Base-by-base conservation (phyloP, 202 grass and related monocot species). In the Panicum hallii region DNA sequence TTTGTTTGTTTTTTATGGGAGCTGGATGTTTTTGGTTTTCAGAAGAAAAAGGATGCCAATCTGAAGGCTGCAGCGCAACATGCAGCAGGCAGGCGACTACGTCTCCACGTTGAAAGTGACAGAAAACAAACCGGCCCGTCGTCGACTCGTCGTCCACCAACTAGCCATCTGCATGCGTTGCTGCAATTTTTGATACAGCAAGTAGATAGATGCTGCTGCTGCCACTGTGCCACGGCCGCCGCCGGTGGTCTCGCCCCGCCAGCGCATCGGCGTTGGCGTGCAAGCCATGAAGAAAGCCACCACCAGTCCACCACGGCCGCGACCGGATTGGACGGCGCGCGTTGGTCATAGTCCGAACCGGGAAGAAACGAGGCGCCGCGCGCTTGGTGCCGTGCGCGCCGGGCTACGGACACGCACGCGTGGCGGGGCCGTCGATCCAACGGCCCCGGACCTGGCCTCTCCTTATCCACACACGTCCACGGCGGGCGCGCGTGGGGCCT, bases 211-310 rank as follows among this genome's bases (percentile, higher is more conserved):
- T 55, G 53, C 47, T 3, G 8, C 8, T 48, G 10, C 9, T 48
- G 46, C 46, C 9, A 11, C 9, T 1, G 6, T 26, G 41, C 52
- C 32, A 41, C 53, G 34, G 34, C 11, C 7, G 52, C 1, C 13
- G 8, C 34, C 17, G 10, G 17, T 22, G 72, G 30, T 9, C 32
- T 20, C 28, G 5, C 9, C 4, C 16, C 8, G 77, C 64, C 64
- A 57, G 65, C 77, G 9, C 70, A 56, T 30, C 42, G 76, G 30
- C 77, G 77, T 81, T 75, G 69, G 46, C 70, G 84, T 81, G 77
- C 69, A 87, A 67, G 77, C 53, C 1, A 32, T 32, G 32, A 32
- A 32, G 32, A 1, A 72, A 41, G 10, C 9, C 8, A 11, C 56
- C n/a, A 11, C 3, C 58, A 13, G 36, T 4, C n/a, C 63, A 13